Percentiles rank a stretch among this genome's conserved stretches.
Evolutionary conservation across 1,139 yeast genomes (phyloP).

Genomic region (Martiniozyma asiatica): DNA sequence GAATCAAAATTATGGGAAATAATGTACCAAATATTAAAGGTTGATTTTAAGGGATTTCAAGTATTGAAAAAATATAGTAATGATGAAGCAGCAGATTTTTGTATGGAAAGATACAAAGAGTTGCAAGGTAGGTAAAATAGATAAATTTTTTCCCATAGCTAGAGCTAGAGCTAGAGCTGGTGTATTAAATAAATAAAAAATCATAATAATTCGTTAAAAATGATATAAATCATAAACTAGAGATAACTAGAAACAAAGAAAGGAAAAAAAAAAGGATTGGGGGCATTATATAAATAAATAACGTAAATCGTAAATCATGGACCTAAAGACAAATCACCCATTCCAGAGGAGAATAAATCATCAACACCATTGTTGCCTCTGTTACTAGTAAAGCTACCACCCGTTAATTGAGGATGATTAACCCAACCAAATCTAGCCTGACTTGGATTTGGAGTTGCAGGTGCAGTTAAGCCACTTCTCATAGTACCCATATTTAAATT

Average conservation of each 20-base stretch:
- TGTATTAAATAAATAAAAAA: too few relatives aligned
- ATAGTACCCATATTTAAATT: slow-evolving; percentile 4
- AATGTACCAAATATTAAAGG: slow-evolving; percentile 13
- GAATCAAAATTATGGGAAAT: slow-evolving; percentile 18
- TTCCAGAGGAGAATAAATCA: too few relatives aligned
- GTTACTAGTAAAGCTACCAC: slow-evolving; percentile 16
- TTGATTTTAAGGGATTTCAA: slow-evolving; percentile 18
- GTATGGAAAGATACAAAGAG: slow-evolving; percentile 13
- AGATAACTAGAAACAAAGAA: too few relatives aligned
- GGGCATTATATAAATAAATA: too few relatives aligned
- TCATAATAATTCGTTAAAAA: too few relatives aligned
- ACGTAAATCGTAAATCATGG: too few relatives aligned
- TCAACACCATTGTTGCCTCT: slow-evolving; percentile 12
- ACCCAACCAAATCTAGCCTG: slow-evolving; percentile 12
- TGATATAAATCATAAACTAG: too few relatives aligned
- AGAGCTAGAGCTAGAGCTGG: too few relatives aligned
- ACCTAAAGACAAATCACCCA: too few relatives aligned
- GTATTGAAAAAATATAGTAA: slow-evolving; percentile 15
- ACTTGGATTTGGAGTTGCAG: slow-evolving; percentile 13
- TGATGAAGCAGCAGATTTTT: slow-evolving; percentile 18
- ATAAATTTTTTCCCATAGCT: too few relatives aligned
- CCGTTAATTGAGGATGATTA: slow-evolving; percentile 17
- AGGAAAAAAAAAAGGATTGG: too few relatives aligned
- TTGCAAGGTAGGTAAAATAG: too few relatives aligned
- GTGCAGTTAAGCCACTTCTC: slow-evolving; percentile 16